Percentiles rank a stretch among this genome's conserved stretches.
phyloP scores from a whole-genome alignment of 306 rosid species.

The Pyrus betulifolia region DNA sequence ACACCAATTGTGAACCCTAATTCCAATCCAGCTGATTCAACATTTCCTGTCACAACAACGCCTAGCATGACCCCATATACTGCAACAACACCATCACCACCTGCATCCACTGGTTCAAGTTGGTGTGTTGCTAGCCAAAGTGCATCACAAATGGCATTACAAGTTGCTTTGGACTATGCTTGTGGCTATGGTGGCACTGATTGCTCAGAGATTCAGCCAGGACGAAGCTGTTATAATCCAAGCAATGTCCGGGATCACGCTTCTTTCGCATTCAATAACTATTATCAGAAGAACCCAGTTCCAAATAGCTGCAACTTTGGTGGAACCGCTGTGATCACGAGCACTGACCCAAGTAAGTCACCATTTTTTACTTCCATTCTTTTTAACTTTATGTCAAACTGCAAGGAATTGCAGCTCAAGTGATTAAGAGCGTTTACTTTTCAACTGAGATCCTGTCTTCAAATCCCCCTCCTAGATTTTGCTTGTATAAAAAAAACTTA shows the following conservation, averaged over 20 bases:
- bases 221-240: conserved; percentile 65
- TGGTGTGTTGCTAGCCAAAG: conserved; percentile 76
- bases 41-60: conserved; percentile 37
- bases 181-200: conserved; percentile 72
- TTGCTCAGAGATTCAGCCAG: conserved; percentile 61
- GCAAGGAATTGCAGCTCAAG: too few relatives aligned
- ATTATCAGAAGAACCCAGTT: conserved; percentile 61
- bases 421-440: too few relatives aligned
- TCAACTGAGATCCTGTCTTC: too few relatives aligned
- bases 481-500: too few relatives aligned
- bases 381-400: neutral
- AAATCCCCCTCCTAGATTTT: too few relatives aligned
- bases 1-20: conserved; percentile 5
- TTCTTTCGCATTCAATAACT: conserved; percentile 71
- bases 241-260: conserved; percentile 53
- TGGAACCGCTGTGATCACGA: conserved; percentile 72
- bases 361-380: neutral
- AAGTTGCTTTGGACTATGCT: conserved; percentile 84
- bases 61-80: conserved; percentile 37
- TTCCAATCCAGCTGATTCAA: conserved; percentile 48
- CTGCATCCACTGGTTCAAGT: conserved; percentile 40
- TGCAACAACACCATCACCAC: conserved; percentile 23
- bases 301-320: conserved; percentile 83
- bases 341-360: conserved; percentile 69
- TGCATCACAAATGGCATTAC: conserved; percentile 44